phyloP scores from a whole-genome alignment of 306 rosid genomes.

The Vigna nakashimae region DNA sequence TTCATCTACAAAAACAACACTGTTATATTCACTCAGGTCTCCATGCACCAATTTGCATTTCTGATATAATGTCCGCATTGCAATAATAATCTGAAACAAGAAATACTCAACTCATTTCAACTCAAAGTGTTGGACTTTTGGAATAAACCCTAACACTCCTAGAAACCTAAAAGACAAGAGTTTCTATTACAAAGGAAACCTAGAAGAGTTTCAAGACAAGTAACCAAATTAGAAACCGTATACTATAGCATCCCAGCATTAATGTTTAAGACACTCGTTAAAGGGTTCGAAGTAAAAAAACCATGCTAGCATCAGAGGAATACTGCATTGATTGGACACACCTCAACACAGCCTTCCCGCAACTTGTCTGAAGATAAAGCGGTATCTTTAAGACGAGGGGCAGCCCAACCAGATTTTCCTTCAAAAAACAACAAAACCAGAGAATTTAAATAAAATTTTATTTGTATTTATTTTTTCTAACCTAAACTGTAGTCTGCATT shows the following conservation, averaged over 20 bases:
- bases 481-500: constrained; percentile 26
- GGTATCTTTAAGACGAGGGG: constrained; percentile 95
- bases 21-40: constrained; percentile 94
- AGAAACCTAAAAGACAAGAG: too few relatives aligned
- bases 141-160: neutral
- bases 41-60: constrained; percentile 95
- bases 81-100: constrained; percentile 67
- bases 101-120: constrained; percentile 33
- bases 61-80: constrained; percentile 89
- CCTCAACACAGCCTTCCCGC: constrained; percentile 69
- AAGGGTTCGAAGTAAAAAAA: constrained; percentile 30
- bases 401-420: constrained; percentile 94
- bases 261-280: neutral
- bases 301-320: constrained; percentile 22
- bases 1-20: too few relatives aligned
- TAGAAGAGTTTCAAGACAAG: constrained; percentile 14
- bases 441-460: constrained; percentile 25
- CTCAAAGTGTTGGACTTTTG: constrained; percentile 6
- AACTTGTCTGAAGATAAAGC: constrained; percentile 79
- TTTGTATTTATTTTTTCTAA: constrained; percentile 24
- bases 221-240: neutral
- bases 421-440: constrained; percentile 39
- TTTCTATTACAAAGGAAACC: neutral
- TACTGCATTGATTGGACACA: constrained; percentile 46
- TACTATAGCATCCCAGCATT: constrained; percentile 23